phyloP scores from a whole-genome alignment of 2,329 filamentous ascomycete genomes.

The Colletotrichum spinosum region DNA sequence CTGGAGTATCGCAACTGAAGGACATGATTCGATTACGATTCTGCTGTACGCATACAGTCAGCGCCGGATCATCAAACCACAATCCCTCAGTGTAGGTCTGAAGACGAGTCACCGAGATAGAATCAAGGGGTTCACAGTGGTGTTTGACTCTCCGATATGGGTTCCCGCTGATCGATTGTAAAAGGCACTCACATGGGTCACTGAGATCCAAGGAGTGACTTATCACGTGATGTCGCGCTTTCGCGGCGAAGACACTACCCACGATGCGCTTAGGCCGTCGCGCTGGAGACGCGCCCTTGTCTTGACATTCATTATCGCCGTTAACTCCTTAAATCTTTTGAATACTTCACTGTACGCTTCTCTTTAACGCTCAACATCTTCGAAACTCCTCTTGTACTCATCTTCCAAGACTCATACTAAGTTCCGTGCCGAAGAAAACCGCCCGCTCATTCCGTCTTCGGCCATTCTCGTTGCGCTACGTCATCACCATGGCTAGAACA shows the following conservation, averaged over 20 bases:
- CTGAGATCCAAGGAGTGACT: neutral
- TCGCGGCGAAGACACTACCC: slow-evolving; percentile 4
- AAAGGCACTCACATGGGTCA: neutral
- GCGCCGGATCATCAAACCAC: too few relatives aligned
- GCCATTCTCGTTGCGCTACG: slow-evolving; percentile 5
- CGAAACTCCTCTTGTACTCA: neutral
- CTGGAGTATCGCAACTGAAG: too few relatives aligned
- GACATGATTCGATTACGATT: too few relatives aligned
- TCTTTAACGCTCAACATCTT: neutral
- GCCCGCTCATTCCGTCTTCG: neutral
- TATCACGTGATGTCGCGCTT: slow-evolving; percentile 23
- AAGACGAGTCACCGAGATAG: too few relatives aligned
- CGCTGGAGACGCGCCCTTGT: slow-evolving; percentile 34
- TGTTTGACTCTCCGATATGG: too few relatives aligned
- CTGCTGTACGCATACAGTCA: too few relatives aligned
- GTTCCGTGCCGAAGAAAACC: neutral
- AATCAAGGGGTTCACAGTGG: too few relatives aligned
- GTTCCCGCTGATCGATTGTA: too few relatives aligned
- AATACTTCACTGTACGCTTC: too few relatives aligned
- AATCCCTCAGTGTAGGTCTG: too few relatives aligned
- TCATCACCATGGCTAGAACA: slow-evolving; percentile 27
- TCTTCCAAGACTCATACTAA: neutral
- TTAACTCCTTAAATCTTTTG: slow-evolving; percentile 1
- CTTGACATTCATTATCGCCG: slow-evolving; percentile 28
- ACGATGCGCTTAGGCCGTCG: slow-evolving; percentile 9